phyloP scores from a whole-genome alignment of 257 asterid species.

The Galeopsis tetrahit region DNA sequence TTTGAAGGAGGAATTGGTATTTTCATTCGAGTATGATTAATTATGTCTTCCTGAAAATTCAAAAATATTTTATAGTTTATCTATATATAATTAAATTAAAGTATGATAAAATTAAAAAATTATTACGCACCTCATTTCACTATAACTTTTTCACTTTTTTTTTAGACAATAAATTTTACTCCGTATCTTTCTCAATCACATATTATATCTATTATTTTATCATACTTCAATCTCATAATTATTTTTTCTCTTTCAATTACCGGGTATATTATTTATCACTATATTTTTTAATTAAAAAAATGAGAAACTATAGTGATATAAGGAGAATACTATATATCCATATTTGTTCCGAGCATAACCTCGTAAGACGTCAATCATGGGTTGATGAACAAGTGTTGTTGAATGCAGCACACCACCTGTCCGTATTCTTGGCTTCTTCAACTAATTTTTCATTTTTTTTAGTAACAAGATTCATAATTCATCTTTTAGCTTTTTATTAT shows the following conservation, averaged over 20 bases:
- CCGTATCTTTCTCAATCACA: no score
- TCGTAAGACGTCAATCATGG: not conserved
- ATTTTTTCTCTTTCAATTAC: no score
- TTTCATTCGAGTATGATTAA: not conserved
- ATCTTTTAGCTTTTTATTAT: not conserved
- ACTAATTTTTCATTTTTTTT: conserved; percentile 8
- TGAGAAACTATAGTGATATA: no score
- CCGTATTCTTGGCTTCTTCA: conserved; percentile 31
- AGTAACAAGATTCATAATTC: not conserved
- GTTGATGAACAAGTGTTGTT: conserved; percentile 18
- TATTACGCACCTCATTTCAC: no score
- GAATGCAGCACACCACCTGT: conserved; percentile 23
- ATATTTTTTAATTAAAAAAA: no score
- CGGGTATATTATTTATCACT: no score
- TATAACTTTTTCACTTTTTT: no score
- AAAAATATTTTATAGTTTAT: no score
- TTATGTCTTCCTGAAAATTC: not conserved
- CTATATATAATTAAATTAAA: no score
- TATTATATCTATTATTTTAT: no score
- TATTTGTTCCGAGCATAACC: not conserved
- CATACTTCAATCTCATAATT: no score
- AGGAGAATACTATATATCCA: not conserved
- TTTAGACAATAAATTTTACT: no score
- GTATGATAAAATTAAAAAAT: not conserved
- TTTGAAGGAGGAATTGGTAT: not conserved